These are phyloP conservation scores for Elongisporangium senticosum DNA, from an alignment of 352 stramenopile genomes.

Conservation along the genomic window DNA sequence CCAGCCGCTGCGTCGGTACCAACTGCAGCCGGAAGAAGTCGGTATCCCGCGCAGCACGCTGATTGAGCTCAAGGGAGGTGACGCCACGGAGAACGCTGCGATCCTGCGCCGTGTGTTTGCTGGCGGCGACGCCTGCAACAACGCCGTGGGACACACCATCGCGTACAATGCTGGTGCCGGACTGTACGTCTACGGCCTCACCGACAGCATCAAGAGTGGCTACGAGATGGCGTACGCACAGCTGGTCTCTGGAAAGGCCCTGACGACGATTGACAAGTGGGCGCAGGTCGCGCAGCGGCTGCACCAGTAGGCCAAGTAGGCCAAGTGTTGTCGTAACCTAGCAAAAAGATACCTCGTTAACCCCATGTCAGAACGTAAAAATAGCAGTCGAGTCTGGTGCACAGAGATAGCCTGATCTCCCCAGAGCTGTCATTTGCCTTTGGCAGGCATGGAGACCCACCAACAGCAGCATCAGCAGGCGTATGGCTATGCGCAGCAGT, in stretches of 20 bases:
- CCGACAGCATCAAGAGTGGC: conserved; percentile 80
- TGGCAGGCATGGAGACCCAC: conserved; percentile 13
- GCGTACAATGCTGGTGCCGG: conserved; percentile 97
- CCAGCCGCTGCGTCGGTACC: conserved; percentile 37
- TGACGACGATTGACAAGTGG: conserved; percentile 67
- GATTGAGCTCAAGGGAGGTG: conserved; percentile 93
- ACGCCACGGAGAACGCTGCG: conserved; percentile 92
- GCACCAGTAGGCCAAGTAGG: conserved; percentile 15
- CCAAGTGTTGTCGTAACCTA: conserved; percentile 3
- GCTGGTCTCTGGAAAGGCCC: conserved; percentile 57
- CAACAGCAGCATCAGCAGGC: conserved; percentile 1
- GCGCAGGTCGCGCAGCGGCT: conserved; percentile 44
- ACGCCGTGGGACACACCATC: conserved; percentile 96
- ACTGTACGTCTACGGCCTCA: conserved; percentile 96
- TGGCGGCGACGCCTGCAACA: conserved; percentile 85
- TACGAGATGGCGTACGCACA: conserved; percentile 79
- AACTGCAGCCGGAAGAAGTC: conserved; percentile 47
- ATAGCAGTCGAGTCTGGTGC: conserved; percentile 16
- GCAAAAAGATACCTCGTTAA: conserved; percentile 16
- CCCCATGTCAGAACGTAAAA: conserved; percentile 19
- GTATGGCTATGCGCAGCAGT: conserved; percentile 40
- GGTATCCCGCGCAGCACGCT: conserved; percentile 91
- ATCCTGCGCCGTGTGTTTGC: conserved; percentile 84
- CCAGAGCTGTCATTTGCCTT: conserved; percentile 4
- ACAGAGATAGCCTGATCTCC: not conserved